Base-by-base conservation (phyloP, 495 filamentous ascomycete genomes). In the Talaromyces proteolyticus region DNA sequence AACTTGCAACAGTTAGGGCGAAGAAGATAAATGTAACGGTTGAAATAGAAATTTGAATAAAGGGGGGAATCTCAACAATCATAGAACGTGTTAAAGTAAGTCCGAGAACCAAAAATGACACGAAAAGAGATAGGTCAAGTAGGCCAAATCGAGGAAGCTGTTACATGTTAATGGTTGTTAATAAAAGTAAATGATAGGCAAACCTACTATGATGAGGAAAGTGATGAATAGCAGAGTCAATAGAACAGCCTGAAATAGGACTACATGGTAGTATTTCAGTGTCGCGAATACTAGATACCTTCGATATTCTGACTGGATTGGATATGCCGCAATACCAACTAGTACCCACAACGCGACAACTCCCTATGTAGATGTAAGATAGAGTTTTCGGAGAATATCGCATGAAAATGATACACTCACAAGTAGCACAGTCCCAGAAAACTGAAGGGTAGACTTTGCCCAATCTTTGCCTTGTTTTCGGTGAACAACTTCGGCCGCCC, bases 341-440 rank as follows among this genome's bases (percentile, higher is more conserved):
- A 14, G 29, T 14, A 34, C 8, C 29, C 29, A 34, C 8, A 34
- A 8, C 14, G 8, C 29, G 8, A 34, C 62, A 21, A 68, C 57
- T 22, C 56, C 61, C 70, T 74, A 34, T 10, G 8, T 10, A 10
- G 14, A 10, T 34, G 29, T 34, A 14, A 34, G 29, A 34, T 4
- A 34, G 14, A 14, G 8, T 34, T 8, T 8, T 34, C 29, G 14
- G 29, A 34, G 29, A 34, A 34, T 10, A 14, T 34, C 8, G 4
- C 29, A 8, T 1, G 8, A 34, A 34, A 14, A 10, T 2, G 19
- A 19, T 14, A 4, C 8, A 66, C 69, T 62, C 57, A 76, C 68
- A 34, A 76, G 39, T 23, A 74, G 56, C 37, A 67, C 53, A 47
- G 48, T 63, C 34, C 65, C 70, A 26, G 72, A 56, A 12, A 64